Evolutionary conservation across 1,284 basidiomycete genomes (phyloP).

Genomic region (Ustilago xerochloae): DNA sequence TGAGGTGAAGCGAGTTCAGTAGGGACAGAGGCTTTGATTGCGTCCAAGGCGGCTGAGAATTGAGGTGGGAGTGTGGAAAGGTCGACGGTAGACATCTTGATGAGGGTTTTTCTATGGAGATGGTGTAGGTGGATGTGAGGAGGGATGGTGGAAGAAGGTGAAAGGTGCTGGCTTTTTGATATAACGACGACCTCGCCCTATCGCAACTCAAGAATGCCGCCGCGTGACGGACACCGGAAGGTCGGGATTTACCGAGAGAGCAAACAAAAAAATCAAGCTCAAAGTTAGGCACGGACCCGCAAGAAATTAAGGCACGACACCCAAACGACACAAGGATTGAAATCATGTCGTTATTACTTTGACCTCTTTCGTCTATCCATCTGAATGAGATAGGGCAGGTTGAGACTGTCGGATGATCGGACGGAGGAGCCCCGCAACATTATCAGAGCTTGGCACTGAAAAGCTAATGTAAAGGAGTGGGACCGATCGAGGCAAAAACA

Average conservation of each 20-base stretch:
- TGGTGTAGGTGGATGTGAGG: neutral
- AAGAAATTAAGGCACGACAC: neutral
- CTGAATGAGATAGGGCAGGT: neutral
- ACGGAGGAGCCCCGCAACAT: neutral
- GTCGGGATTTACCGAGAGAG: constrained; percentile 11
- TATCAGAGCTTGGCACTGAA: too few relatives aligned
- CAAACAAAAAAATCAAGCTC: neutral
- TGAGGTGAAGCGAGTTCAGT: constrained; percentile 34
- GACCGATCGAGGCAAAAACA: neutral
- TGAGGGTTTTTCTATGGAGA: neutral
- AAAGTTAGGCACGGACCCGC: neutral
- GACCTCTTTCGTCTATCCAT: neutral
- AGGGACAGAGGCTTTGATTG: constrained; percentile 35
- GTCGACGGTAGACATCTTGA: constrained; percentile 3
- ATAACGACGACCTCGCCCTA: too few relatives aligned
- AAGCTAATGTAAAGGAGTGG: neutral
- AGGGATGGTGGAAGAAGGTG: neutral
- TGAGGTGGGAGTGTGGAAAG: constrained; percentile 31
- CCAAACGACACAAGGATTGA: too few relatives aligned
- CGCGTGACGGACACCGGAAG: neutral
- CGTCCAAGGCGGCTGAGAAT: constrained; percentile 42
- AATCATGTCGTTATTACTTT: too few relatives aligned
- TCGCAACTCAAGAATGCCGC: neutral
- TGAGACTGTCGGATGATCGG: neutral
- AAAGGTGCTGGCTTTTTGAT: neutral